Evolutionary conservation across 352 stramenopile genomes (phyloP).

Genomic region (Pythium folliculosum): DNA sequence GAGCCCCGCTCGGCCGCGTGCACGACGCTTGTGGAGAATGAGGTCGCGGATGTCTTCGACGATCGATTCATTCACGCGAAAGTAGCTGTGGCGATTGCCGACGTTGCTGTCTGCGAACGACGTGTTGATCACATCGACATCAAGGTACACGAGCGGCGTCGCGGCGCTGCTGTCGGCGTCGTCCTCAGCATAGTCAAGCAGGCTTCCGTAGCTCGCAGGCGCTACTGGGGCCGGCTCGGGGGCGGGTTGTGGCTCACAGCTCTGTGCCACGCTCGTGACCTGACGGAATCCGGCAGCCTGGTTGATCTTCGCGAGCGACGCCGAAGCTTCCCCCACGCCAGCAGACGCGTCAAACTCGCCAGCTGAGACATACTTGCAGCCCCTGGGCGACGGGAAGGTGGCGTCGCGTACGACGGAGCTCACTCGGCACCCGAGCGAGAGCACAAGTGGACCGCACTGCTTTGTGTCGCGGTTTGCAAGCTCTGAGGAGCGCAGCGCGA

Average conservation of each 20-base stretch:
- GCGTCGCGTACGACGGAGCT: conserved; percentile 4
- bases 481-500: conserved; percentile 16
- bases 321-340: neutral
- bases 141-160: conserved; percentile 47
- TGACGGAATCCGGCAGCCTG: conserved; percentile 6
- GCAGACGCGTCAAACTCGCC: conserved; percentile 1
- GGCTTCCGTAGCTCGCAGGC: neutral
- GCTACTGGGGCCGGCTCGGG: neutral
- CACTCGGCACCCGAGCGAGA: conserved; percentile 14
- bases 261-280: neutral
- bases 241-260: neutral
- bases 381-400: neutral
- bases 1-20: conserved; percentile 47
- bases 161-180: conserved; percentile 10
- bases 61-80: conserved; percentile 84
- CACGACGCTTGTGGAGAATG: conserved; percentile 62
- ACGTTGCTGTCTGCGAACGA: conserved; percentile 89
- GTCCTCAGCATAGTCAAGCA: conserved; percentile 6
- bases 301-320: conserved; percentile 3
- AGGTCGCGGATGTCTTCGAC: conserved; percentile 69
- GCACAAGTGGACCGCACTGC: neutral
- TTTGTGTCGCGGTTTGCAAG: conserved; percentile 13
- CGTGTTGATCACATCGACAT: conserved; percentile 89
- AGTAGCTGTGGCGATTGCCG: conserved; percentile 82
- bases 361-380: neutral